phyloP scores from a whole-genome alignment of 495 filamentous ascomycete species.

The Extremus antarcticus region DNA sequence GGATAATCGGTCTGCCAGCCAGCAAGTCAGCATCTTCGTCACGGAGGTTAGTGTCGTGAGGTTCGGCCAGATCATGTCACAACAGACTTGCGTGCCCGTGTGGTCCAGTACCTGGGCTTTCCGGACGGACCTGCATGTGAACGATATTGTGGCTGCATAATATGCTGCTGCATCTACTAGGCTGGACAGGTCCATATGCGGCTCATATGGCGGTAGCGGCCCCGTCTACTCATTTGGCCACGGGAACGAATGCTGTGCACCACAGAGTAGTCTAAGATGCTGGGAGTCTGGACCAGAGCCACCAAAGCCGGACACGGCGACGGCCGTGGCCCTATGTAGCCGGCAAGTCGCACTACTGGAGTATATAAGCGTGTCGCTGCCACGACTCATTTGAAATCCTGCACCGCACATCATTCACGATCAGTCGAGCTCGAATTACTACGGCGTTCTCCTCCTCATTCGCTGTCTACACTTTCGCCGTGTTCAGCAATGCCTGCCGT shows the following conservation, averaged over 20 bases:
- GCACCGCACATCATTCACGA: too few species aligned
- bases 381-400: not conserved
- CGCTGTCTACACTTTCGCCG: not conserved
- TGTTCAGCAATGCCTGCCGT: not conserved
- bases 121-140: not conserved
- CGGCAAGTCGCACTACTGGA: not conserved
- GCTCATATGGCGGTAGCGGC: not conserved
- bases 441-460: not conserved
- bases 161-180: not conserved
- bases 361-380: not conserved
- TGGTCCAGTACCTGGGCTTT: not conserved
- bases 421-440: not conserved
- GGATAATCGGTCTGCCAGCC: not conserved
- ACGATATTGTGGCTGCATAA: not conserved
- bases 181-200: not conserved
- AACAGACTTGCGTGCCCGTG: not conserved
- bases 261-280: not conserved
- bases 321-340: not conserved
- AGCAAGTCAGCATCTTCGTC: not conserved
- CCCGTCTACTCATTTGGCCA: not conserved
- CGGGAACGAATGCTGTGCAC: not conserved
- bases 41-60: not conserved
- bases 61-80: not conserved
- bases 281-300: not conserved
- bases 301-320: too few species aligned